Percentiles rank a stretch among this genome's conserved stretches.
These are phyloP conservation scores for Termitomyces sp. DNA, from an alignment of 768 basidiomycete genomes.

Conservation along the genomic window DNA sequence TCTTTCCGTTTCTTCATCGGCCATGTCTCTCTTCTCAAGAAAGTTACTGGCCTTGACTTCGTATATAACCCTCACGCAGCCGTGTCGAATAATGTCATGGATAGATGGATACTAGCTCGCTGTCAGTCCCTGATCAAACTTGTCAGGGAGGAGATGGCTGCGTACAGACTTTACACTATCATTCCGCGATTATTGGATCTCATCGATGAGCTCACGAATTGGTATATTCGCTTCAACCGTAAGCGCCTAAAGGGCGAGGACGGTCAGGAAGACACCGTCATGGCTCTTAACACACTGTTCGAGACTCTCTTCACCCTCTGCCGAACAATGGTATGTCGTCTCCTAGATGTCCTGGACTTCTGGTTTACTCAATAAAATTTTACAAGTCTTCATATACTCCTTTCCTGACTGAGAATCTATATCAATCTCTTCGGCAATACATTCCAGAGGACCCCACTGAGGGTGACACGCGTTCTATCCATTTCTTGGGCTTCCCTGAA, in stretches of 20 bases:
- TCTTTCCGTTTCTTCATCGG: constrained; percentile 98
- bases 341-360: background rate
- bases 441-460: constrained; percentile 69
- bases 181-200: constrained; percentile 91
- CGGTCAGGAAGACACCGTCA: constrained; percentile 78
- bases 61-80: constrained; percentile 83
- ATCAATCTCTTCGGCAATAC: constrained; percentile 83
- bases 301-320: constrained; percentile 93
- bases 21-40: constrained; percentile 85
- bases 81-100: constrained; percentile 91
- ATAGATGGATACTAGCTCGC: constrained; percentile 96
- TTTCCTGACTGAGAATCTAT: constrained; percentile 94
- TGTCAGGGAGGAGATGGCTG: constrained; percentile 93
- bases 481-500: constrained; percentile 92
- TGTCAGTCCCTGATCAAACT: constrained; percentile 94
- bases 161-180: constrained; percentile 94
- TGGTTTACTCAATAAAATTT: background rate
- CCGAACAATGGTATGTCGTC: constrained; percentile 75
- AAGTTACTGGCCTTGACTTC: constrained; percentile 72
- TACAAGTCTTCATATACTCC: constrained; percentile 93
- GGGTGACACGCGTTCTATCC: constrained; percentile 85
- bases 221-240: constrained; percentile 99
- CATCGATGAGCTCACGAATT: constrained; percentile 95
- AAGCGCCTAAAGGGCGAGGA: constrained; percentile 93
- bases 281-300: constrained; percentile 92